Evolutionary conservation across 768 basidiomycete genomes (phyloP), one percentile per base, ranked within the genome.

Genomic region (Boletellus emodensis): DNA sequence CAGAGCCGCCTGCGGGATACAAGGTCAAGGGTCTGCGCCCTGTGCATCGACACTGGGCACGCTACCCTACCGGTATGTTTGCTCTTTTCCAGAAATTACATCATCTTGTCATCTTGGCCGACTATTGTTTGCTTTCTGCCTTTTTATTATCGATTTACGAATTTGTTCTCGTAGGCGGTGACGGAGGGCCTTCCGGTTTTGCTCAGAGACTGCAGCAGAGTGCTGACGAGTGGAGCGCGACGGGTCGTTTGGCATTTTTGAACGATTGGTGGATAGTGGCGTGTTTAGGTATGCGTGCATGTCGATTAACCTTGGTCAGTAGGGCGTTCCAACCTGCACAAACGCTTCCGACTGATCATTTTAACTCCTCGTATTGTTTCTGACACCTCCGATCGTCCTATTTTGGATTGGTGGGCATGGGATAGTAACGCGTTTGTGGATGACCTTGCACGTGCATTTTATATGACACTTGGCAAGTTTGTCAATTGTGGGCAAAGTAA

Each of bases 41-140:
- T 52, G 67, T 93, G 61, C 90, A 92, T 64, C 75, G 90, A 28
- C 90, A 92, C 63, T 90, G 90, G 18, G 89, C 90, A 1, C 75
- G 87, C 28, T 85, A 84, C 64, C 82, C 85, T 13, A 87, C 85
- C 1, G 70, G 85, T 85, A 58, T 61, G 80, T 76, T 1, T 40
- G 11, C 17, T 30, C 45, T 2, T 38, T 32, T 12, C 34, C 15
- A 9, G 13, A 13, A 3, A 14, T 28, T 28, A 8, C 8, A 8
- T 8, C 26, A 28, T 8, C n/a, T 28, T 28, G 26, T 28, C 26
- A 28, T 28, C 8, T 28, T 28, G 26, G 26, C 26, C 26, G 8
- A 28, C 8, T 4, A 8, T 28, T 28, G 8, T 28, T 28, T 28
- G 8, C 26, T 28, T 28, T 28, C 8, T 28, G 26, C 4, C 8